These are phyloP conservation scores for Fusarium sp. DNA, from an alignment of 2,329 filamentous ascomycete genomes.

Conservation along the genomic window DNA sequence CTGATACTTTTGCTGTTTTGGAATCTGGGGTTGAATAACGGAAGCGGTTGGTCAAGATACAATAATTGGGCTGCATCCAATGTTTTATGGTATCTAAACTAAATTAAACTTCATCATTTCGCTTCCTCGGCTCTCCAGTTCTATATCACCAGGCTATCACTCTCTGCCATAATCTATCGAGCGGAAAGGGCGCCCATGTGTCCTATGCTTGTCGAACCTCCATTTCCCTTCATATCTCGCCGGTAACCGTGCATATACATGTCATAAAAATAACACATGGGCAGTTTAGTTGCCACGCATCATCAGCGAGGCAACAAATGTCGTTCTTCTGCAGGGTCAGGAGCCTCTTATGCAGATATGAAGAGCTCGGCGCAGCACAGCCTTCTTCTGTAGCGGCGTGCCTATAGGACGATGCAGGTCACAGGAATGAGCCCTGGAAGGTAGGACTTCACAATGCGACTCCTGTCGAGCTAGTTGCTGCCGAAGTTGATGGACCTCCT, in stretches of 20 bases:
- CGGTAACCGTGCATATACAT: not conserved
- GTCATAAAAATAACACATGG: not conserved
- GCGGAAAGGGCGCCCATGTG: too few species aligned
- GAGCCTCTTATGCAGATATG: not conserved
- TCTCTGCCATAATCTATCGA: not conserved
- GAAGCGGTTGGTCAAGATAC: too few species aligned
- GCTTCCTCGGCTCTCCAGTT: not conserved
- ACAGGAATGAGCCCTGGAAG: accelerated
- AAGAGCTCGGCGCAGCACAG: too few species aligned
- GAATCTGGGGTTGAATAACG: slow-evolving; percentile 37
- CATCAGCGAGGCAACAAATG: not conserved
- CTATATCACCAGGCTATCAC: not conserved
- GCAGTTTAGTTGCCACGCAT: not conserved
- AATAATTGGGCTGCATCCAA: accelerated
- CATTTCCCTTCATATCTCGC: not conserved
- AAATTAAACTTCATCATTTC: not conserved
- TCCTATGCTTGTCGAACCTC: too few species aligned
- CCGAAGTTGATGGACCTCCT: not conserved
- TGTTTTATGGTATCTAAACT: not conserved
- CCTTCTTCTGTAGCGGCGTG: not conserved
- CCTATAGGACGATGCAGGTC: too few species aligned
- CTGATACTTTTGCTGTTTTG: slow-evolving; percentile 51
- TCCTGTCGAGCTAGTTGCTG: not conserved
- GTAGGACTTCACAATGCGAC: not conserved
- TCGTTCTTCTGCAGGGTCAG: too few species aligned